A percentile compares a stretch with the other conserved stretches of the same genome.
These are phyloP conservation scores for Chlamydomonas sphaeroides DNA, from an alignment of 139 green algal species.

Conservation along the genomic window DNA sequence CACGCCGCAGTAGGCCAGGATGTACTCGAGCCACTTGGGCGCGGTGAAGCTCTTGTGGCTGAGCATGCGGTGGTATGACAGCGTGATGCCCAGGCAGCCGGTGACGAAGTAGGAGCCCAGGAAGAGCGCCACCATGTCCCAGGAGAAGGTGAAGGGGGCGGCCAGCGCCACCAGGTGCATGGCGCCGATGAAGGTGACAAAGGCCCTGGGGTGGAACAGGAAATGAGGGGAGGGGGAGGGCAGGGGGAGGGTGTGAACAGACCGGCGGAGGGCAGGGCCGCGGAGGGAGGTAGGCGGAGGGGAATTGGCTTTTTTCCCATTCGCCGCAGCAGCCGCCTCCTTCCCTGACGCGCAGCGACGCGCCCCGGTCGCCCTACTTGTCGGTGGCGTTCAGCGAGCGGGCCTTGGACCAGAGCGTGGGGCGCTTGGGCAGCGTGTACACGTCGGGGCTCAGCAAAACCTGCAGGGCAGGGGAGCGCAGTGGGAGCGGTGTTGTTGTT, in stretches of 20 bases:
- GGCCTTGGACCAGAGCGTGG: constrained; percentile 49
- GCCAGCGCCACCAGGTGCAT: constrained; percentile 81
- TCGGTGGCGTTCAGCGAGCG: no score
- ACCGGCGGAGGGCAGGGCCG: no score
- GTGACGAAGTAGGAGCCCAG: constrained; percentile 92
- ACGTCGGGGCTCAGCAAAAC: constrained; percentile 75
- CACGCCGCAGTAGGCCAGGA: constrained; percentile 97
- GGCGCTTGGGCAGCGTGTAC: constrained; percentile 55
- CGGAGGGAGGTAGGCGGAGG: no score
- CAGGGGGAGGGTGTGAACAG: no score
- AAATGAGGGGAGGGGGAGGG: no score
- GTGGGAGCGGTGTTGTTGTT: neutral
- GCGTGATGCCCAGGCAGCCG: constrained; percentile 97
- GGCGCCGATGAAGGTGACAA: constrained; percentile 79
- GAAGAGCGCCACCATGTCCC: constrained; percentile 84
- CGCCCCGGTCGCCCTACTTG: no score
- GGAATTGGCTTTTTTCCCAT: no score
- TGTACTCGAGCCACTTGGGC: constrained; percentile 99
- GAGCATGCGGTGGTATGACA: constrained; percentile 93
- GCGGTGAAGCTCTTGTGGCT: constrained; percentile 90
- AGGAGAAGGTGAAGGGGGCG: constrained; percentile 87
- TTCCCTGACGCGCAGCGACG: no score
- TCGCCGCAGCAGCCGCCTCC: no score
- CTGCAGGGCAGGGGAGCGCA: no score
- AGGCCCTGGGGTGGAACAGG: constrained; percentile 51